These are phyloP conservation scores for Aspergillus sojae DNA, from an alignment of 2,329 filamentous ascomycete species.

Conservation along the genomic window DNA sequence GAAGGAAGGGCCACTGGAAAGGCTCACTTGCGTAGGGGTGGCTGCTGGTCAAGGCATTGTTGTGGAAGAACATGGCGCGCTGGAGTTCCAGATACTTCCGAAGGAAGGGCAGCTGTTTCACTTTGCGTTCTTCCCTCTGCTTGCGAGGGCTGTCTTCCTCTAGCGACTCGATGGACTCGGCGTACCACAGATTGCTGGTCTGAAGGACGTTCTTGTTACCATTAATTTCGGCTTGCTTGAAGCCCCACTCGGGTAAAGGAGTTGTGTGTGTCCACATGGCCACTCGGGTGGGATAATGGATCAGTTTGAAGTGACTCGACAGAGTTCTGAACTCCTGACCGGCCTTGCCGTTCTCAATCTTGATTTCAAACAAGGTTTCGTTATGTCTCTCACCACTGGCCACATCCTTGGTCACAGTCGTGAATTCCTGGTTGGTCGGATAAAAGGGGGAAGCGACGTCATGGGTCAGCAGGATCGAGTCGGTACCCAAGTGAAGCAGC, in stretches of 20 bases:
- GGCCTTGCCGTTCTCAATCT: conserved; percentile 81
- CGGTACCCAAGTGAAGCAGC: conserved; percentile 81
- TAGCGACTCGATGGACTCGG: conserved; percentile 86
- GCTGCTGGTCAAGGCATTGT: conserved; percentile 94
- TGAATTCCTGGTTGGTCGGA: conserved; percentile 98
- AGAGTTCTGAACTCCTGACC: conserved; percentile 86
- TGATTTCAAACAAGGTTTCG: conserved; percentile 91
- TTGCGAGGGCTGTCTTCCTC: conserved; percentile 71
- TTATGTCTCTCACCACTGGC: conserved; percentile 75
- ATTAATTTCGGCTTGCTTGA: conserved; percentile 98
- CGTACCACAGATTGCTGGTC: conserved; percentile 90
- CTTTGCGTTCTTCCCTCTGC: conserved; percentile 72
- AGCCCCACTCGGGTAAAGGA: conserved; percentile 94
- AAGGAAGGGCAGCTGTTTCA: conserved; percentile 85
- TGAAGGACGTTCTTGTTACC: conserved; percentile 94
- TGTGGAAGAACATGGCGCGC: conserved; percentile 98
- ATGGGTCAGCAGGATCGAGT: conserved; percentile 85
- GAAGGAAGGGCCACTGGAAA: conserved; percentile 96
- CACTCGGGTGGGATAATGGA: conserved; percentile 92
- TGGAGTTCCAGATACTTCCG: conserved; percentile 96
- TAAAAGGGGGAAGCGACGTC: conserved; percentile 96
- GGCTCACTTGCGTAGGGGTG: conserved; percentile 95
- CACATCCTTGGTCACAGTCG: conserved; percentile 72
- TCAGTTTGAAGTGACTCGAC: conserved; percentile 90
- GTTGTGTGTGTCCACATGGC: conserved; percentile 99